These are phyloP conservation scores for Macrotyloma uniflorum DNA, from an alignment of 306 rosid species.

Conservation along the genomic window DNA sequence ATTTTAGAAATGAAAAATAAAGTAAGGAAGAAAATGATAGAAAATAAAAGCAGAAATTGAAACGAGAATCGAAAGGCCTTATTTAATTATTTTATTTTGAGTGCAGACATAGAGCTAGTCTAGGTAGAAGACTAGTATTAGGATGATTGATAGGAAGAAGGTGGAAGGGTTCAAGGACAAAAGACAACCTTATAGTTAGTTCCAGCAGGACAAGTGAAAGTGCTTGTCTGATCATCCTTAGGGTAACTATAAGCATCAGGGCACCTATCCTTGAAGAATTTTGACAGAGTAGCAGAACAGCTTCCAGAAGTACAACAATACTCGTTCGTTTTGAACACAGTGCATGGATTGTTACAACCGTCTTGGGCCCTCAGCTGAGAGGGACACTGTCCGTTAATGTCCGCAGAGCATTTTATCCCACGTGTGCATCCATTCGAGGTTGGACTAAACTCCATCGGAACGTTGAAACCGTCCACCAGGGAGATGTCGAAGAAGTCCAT, in stretches of 20 bases:
- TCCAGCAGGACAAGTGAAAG: slow-evolving; percentile 45
- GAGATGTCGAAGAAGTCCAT: slow-evolving; percentile 31
- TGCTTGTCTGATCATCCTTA: slow-evolving; percentile 45
- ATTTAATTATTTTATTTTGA: too few species aligned
- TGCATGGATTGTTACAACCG: slow-evolving; percentile 63
- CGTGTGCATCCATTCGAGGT: slow-evolving; percentile 36
- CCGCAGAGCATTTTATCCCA: slow-evolving; percentile 36
- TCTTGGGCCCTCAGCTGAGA: slow-evolving; percentile 28
- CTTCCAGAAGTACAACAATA: slow-evolving; percentile 47
- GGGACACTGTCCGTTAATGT: slow-evolving; percentile 58
- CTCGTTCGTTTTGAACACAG: slow-evolving; percentile 28
- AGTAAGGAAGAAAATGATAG: too few species aligned
- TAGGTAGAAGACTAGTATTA: too few species aligned
- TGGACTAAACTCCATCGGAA: slow-evolving; percentile 51
- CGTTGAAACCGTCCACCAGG: slow-evolving; percentile 49
- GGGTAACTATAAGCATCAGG: slow-evolving; percentile 51
- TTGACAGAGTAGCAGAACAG: slow-evolving; percentile 45
- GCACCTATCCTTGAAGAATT: slow-evolving; percentile 48
- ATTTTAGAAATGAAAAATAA: too few species aligned
- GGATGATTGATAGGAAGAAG: too few species aligned
- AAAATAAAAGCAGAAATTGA: too few species aligned
- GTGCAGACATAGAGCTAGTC: too few species aligned
- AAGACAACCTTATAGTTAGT: slow-evolving; percentile 47
- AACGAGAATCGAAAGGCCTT: too few species aligned
- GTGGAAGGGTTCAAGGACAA: slow-evolving; percentile 43